Evolutionary conservation across 345 rosid species (phyloP).

Genomic region (Acer campestre): DNA sequence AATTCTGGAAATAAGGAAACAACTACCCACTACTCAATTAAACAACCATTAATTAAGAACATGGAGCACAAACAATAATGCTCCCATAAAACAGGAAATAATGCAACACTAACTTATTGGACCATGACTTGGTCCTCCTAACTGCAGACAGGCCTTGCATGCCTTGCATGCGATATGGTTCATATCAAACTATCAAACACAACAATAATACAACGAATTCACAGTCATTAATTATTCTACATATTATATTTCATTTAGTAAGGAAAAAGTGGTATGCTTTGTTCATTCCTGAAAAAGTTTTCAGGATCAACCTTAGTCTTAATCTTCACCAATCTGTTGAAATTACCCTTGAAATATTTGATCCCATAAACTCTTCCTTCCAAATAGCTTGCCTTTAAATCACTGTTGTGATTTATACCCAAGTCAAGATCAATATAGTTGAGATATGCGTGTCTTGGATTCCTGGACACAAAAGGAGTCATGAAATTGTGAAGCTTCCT

Average conservation of each 20-base stretch:
- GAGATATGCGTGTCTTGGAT: slow-evolving; percentile 55
- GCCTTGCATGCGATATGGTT: too few relatives aligned
- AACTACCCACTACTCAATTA: too few relatives aligned
- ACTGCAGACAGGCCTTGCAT: too few relatives aligned
- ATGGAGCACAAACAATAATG: too few relatives aligned
- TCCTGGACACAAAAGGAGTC: slow-evolving; percentile 57
- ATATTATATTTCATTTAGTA: background rate
- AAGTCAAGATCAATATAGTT: slow-evolving; percentile 35
- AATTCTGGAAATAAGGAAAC: too few relatives aligned
- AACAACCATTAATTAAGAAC: too few relatives aligned
- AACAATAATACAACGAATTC: background rate
- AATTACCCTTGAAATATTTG: slow-evolving; percentile 30
- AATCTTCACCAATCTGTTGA: slow-evolving; percentile 30
- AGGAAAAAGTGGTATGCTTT: slow-evolving; percentile 39
- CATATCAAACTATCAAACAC: background rate
- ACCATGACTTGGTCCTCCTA: too few relatives aligned
- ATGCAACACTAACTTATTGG: too few relatives aligned
- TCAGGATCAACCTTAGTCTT: slow-evolving; percentile 41
- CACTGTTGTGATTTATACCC: slow-evolving; percentile 12
- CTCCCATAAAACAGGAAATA: too few relatives aligned
- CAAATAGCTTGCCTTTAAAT: background rate
- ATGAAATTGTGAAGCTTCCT: slow-evolving; percentile 42
- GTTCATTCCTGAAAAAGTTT: slow-evolving; percentile 48
- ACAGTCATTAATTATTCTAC: background rate
- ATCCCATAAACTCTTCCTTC: slow-evolving; percentile 20